phyloP scores from a whole-genome alignment of 257 asterid species.

The Marsdenia floribunda region DNA sequence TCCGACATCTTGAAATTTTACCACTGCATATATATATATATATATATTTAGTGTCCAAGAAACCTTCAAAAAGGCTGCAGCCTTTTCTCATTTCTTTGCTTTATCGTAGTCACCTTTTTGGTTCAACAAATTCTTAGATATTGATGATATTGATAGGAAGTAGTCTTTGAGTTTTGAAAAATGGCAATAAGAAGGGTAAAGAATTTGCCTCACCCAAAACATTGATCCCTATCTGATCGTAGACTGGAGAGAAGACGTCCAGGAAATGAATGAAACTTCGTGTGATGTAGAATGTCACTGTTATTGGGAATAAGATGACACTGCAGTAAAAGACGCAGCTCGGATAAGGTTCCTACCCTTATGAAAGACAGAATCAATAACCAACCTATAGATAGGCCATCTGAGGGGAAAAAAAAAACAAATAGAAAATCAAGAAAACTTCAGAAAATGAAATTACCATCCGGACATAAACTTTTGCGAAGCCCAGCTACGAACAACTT shows the following conservation, averaged over 20 bases:
- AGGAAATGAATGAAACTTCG: constrained; percentile 18
- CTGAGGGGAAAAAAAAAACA: not conserved
- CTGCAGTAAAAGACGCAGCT: constrained; percentile 9
- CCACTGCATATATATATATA: not conserved
- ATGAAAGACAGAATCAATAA: not conserved
- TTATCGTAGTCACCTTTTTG: not conserved
- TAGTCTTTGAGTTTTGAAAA: not conserved
- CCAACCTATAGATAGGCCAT: not conserved
- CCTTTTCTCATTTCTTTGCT: not conserved
- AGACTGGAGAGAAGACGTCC: constrained; percentile 30
- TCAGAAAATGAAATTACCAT: constrained; percentile 16
- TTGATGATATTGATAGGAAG: not conserved
- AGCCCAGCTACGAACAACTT: constrained; percentile 26
- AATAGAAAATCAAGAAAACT: not conserved
- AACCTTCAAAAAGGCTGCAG: not conserved
- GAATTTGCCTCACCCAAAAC: constrained; percentile 19
- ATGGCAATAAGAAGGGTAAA: not conserved
- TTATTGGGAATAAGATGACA: constrained; percentile 24
- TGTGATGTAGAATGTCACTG: constrained; percentile 25
- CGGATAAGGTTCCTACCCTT: not conserved
- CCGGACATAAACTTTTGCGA: constrained; percentile 27
- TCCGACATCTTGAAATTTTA: not conserved
- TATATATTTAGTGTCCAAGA: not conserved
- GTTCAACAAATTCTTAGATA: not conserved
- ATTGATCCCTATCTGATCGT: constrained; percentile 22